Evolutionary conservation across 495 filamentous ascomycete genomes (phyloP), one percentile per base, ranked within the genome.

Genomic region (Lophiostoma macrostomum): DNA sequence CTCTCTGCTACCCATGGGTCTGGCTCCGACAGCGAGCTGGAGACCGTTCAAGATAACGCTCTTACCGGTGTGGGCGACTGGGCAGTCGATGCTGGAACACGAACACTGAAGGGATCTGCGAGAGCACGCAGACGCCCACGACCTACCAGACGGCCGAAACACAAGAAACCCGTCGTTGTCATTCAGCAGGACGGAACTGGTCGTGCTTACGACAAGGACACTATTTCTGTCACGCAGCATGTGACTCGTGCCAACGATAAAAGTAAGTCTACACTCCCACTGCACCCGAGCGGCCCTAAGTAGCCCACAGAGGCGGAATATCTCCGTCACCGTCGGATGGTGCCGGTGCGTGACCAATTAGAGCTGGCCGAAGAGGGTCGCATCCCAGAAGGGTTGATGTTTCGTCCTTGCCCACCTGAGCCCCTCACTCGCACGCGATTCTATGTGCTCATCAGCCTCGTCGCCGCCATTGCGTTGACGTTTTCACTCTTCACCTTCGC

Each of bases 1-100:
- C 24, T 53, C 16, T 52, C 39, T 23, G 55, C 55, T 20, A 52
- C 55, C 4, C 47, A 58, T 27, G 55, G 55, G 4, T 58, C 55
- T 20, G 48, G 49, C 5, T 39, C 47, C 10, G 53, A 57, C 35
- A 41, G 27, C 18, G 55, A 58, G 10, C 18, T 20, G 8, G 45
- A 57, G 22, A 30, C 28, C 12, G 23, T 4, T 1, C 53, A 41
- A n/a, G 45, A 58, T 10, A 34, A 45, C 23, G 16, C 12, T 18
- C 24, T 50, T 10, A 7, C 34, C 29, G 45, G 45, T 12, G 4
- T 58, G 12, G 54, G 54, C 23, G 25, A 29, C 39, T 50, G 45
- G 54, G 30, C 36, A 7, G 37, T 12, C 1, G 45, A 43, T 0
- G 38, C 16, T 5, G 23, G 19, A 3, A n/a, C 24, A 23, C 36